Evolutionary conservation across 768 basidiomycete species (phyloP).

Genomic region (Brasilioporus rufonigricans): DNA sequence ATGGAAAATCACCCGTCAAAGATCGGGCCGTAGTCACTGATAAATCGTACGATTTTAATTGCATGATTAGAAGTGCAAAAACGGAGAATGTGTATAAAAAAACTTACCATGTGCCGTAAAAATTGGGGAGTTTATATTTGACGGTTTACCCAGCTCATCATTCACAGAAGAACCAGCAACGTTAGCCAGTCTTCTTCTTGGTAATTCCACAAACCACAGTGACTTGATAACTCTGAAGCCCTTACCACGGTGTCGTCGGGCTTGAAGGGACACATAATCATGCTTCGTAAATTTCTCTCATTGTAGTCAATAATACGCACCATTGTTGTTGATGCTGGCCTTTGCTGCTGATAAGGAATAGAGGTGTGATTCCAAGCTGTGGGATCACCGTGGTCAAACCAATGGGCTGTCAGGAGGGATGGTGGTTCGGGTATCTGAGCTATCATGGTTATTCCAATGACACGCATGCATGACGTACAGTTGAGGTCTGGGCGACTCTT

Average conservation of each 20-base stretch:
- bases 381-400: background rate
- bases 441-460: background rate
- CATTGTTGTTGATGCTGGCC: background rate
- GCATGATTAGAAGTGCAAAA: background rate
- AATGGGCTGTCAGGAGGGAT: background rate
- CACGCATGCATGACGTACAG: slow-evolving; percentile 17
- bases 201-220: slow-evolving; percentile 3
- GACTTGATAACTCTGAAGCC: background rate
- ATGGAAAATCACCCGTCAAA: background rate
- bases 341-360: background rate
- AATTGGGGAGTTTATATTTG: slow-evolving; percentile 2
- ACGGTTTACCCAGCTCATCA: slow-evolving; percentile 1
- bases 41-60: background rate
- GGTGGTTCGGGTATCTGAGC: background rate
- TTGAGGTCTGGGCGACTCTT: slow-evolving; percentile 1
- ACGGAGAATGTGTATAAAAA: background rate
- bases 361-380: background rate
- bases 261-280: slow-evolving; percentile 1
- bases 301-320: background rate
- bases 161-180: slow-evolving; percentile 11
- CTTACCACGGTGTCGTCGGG: background rate
- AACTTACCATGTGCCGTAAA: slow-evolving; percentile 22
- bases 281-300: slow-evolving; percentile 1
- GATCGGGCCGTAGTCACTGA: background rate
- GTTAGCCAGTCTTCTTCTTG: slow-evolving; percentile 17